Conservation (phyloP, 257 asterid genomes). For the Gardenia jasminoides region DNA sequence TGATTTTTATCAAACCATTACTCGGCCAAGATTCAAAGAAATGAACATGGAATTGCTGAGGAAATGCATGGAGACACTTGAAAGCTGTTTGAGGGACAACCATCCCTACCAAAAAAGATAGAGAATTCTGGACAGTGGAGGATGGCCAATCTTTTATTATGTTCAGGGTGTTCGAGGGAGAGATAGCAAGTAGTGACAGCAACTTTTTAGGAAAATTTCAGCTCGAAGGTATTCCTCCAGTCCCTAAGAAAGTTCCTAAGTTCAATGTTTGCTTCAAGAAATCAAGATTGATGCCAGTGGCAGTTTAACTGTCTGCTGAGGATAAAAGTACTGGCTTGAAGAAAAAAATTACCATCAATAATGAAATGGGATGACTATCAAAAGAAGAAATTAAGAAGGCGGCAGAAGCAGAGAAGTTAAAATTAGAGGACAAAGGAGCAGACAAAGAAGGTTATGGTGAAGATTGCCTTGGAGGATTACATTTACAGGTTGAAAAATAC, state of each 20-base stretch:
- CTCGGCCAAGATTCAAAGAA: no score
- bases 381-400: conserved; percentile 9
- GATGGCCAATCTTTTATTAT: background rate
- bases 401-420: conserved; percentile 5
- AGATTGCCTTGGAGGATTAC: conserved; percentile 4
- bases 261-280: background rate
- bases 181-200: conserved; percentile 3
- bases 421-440: conserved; percentile 3
- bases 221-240: conserved; percentile 1
- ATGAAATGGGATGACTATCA: conserved; percentile 6
- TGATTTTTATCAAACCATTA: no score
- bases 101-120: conserved; percentile 10
- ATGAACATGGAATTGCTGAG: no score
- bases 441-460: background rate
- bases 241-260: background rate
- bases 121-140: background rate
- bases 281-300: background rate
- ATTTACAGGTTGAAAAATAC: background rate
- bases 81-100: conserved; percentile 62
- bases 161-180: conserved; percentile 9
- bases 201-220: conserved; percentile 9
- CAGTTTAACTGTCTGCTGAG: conserved; percentile 11
- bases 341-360: conserved; percentile 10
- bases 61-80: conserved; percentile 26
- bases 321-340: background rate